phyloP scores from a whole-genome alignment of 1,284 basidiomycete species.

The Somion occarium region DNA sequence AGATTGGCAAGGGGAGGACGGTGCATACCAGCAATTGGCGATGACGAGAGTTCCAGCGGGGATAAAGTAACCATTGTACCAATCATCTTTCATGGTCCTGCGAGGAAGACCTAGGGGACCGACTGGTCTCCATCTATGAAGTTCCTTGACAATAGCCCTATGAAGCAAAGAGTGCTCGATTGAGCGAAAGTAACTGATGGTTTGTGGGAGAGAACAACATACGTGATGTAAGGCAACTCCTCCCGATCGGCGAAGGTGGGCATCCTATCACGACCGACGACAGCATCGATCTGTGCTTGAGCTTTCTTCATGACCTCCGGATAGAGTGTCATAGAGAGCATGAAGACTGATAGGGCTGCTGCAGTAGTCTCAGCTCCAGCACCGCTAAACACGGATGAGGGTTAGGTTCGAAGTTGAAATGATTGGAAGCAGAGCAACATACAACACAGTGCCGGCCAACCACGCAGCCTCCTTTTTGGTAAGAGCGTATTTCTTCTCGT shows the following conservation, averaged over 20 bases:
- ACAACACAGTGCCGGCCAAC: slow-evolving; percentile 8
- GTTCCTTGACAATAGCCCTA: slow-evolving; percentile 28
- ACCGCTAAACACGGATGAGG: not conserved
- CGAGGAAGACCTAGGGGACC: slow-evolving; percentile 17
- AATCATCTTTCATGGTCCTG: slow-evolving; percentile 11
- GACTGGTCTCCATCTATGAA: slow-evolving; percentile 21
- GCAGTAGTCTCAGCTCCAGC: slow-evolving; percentile 2
- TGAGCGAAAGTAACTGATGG: slow-evolving; percentile 12
- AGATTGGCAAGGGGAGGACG: not conserved
- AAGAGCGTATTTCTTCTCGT: not conserved
- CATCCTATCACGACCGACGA: slow-evolving; percentile 29
- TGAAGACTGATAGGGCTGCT: slow-evolving; percentile 12
- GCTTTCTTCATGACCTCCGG: slow-evolving; percentile 29
- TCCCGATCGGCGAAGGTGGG: slow-evolving; percentile 30
- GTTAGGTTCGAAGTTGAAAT: no score
- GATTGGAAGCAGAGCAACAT: slow-evolving; percentile 5
- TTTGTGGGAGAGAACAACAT: slow-evolving; percentile 19
- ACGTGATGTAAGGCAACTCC: slow-evolving; percentile 29
- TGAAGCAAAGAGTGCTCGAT: not conserved
- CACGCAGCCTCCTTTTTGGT: slow-evolving; percentile 5
- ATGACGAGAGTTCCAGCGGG: slow-evolving; percentile 18
- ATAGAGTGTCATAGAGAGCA: slow-evolving; percentile 27
- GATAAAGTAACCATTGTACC: slow-evolving; percentile 22
- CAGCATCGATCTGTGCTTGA: slow-evolving; percentile 33
- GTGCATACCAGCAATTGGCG: not conserved